Evolutionary conservation across 352 stramenopile genomes (phyloP).

Genomic region (Globisporangium ultimum): DNA sequence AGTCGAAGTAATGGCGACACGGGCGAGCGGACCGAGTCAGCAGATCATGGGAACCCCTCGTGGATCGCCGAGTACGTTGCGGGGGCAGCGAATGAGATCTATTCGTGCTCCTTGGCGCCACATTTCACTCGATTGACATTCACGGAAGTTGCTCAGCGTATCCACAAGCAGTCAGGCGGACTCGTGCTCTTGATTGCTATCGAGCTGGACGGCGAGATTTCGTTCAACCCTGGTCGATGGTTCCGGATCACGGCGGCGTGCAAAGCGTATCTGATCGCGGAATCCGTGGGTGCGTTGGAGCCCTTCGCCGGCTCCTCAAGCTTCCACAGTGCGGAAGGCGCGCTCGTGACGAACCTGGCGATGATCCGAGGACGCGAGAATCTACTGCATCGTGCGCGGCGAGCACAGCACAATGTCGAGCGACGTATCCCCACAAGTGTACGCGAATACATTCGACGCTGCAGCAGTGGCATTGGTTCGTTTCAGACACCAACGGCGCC

Average conservation of each 20-base stretch:
- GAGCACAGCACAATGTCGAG: constrained; percentile 72
- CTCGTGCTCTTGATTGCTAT: constrained; percentile 76
- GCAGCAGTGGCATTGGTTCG: constrained; percentile 20
- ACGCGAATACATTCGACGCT: constrained; percentile 56
- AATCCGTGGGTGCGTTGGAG: constrained; percentile 54
- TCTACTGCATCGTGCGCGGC: constrained; percentile 44
- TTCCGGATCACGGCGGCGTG: constrained; percentile 48
- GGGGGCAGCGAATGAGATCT: constrained; percentile 80
- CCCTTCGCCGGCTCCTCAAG: constrained; percentile 30
- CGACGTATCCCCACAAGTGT: constrained; percentile 55
- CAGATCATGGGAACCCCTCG: constrained; percentile 3
- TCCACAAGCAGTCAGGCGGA: constrained; percentile 69
- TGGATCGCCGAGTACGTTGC: constrained; percentile 80
- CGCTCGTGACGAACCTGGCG: constrained; percentile 24
- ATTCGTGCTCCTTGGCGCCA: constrained; percentile 50
- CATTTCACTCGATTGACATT: constrained; percentile 76
- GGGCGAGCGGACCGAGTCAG: not conserved
- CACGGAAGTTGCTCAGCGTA: constrained; percentile 58
- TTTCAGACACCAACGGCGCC: constrained; percentile 40
- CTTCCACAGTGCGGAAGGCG: constrained; percentile 15
- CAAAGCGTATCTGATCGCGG: constrained; percentile 74
- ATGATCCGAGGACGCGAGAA: constrained; percentile 38
- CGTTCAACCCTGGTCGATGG: constrained; percentile 71
- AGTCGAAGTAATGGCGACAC: constrained; percentile 55
- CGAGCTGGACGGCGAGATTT: constrained; percentile 57